phyloP scores from a whole-genome alignment of 1,284 basidiomycete genomes.

The Fistulina hepatica region DNA sequence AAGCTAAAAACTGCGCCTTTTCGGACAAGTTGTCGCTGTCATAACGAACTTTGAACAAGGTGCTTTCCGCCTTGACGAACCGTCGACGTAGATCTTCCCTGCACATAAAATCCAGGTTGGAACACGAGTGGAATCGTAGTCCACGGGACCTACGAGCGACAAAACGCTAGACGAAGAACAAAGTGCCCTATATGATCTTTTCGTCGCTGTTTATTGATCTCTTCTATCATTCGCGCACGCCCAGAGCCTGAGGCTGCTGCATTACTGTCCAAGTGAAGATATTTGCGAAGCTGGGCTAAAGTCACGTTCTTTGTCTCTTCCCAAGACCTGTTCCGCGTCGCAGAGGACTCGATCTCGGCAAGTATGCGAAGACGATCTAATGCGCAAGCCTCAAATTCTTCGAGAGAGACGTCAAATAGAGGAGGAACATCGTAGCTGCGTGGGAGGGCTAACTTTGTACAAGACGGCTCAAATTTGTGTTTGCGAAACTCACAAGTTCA shows the following conservation, averaged over 20 bases:
- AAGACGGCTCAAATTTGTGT: background rate
- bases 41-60: conserved; percentile 79
- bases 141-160: conserved; percentile 68
- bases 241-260: too few relatives aligned
- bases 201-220: conserved; percentile 57
- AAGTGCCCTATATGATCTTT: conserved; percentile 93
- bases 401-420: conserved; percentile 82
- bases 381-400: conserved; percentile 92
- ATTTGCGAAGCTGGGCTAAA: conserved; percentile 49
- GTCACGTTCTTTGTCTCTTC: conserved; percentile 67
- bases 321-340: conserved; percentile 73
- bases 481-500: conserved; percentile 67
- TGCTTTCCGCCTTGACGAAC: conserved; percentile 85
- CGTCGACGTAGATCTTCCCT: conserved; percentile 88
- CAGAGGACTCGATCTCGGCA: conserved; percentile 90
- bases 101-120: too few relatives aligned
- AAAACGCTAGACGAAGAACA: conserved; percentile 91
- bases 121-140: too few relatives aligned
- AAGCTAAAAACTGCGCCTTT: conserved; percentile 59
- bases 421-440: conserved; percentile 82
- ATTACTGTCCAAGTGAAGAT: conserved; percentile 54
- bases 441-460: conserved; percentile 4
- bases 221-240: too few relatives aligned
- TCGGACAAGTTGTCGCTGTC: conserved; percentile 60
- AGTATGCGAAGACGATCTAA: conserved; percentile 84